Evolutionary conservation across 148 eudicot genomes (phyloP), one percentile per base, ranked within the genome.

Genomic region (Chenopodium berlandieri): DNA sequence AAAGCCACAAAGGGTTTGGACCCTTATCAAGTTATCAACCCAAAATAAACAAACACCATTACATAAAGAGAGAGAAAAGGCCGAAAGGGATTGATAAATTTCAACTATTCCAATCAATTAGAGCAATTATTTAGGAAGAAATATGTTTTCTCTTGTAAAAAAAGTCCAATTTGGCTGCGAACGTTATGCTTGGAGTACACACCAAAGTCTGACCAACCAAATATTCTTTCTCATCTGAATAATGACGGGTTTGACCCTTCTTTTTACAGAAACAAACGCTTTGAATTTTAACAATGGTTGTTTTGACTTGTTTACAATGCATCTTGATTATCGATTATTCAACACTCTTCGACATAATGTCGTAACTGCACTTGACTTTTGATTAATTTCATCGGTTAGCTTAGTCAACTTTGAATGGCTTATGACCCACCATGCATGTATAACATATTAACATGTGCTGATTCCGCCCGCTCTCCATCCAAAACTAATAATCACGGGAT

Each of bases 141-240:
- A 25, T 50, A 71, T n/a, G 34, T 62, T 50, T 50, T 20, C 20
- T 22, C 48, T 27, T 64, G 64, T 81, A 25, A 50, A 30, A 66
- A 34, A 11, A 81, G 81, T 84, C 86, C 77, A 81, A 40, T 64
- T 62, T 84, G 84, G 73, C 84, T 81, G 84, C 86, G n/a, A 71
- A 72, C 69, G 17, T 80, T 19, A 76, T 80, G 63, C 67, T 60
- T 32, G 9, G 27, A 27, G 68, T 71, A 34, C 72, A 71, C 56
- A 40, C 48, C 19, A 47, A 34, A 80, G 76, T 84, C 77, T 71
- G 25, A 84, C 65, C 66, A 30, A 75, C 67, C 60, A 63, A 66
- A 44, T 27, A 58, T 56, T 22, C 67, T 66, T 47, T 66, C 68
- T 75, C 50, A 37, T 48, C 37, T n/a, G 52, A 3, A 66, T 50